A percentile compares a stretch with the other conserved stretches of the same genome.
These are phyloP conservation scores for Stevia rebaudiana DNA, from an alignment of 140 eudicot species.

Conservation along the genomic window DNA sequence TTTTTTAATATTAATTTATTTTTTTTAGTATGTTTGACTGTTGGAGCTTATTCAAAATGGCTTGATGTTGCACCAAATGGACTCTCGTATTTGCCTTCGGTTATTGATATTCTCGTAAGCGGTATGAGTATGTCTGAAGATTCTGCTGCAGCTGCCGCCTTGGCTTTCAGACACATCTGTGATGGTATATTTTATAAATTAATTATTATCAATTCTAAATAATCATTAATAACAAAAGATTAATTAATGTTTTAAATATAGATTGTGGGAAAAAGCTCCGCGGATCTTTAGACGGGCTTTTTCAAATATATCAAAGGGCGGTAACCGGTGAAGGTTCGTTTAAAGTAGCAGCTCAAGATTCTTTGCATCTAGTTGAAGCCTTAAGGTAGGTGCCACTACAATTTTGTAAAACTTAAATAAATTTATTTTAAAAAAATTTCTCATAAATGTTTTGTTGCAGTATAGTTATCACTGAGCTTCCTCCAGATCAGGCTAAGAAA, in stretches of 20 bases:
- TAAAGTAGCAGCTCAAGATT: slow-evolving; percentile 95
- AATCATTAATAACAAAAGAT: background rate
- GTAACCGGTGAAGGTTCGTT: slow-evolving; percentile 69
- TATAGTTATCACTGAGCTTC: slow-evolving; percentile 95
- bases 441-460: slow-evolving; percentile 45
- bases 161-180: slow-evolving; percentile 94
- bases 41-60: slow-evolving; percentile 99
- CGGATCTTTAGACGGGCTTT: slow-evolving; percentile 91
- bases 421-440: background rate
- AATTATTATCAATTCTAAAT: background rate
- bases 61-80: slow-evolving; percentile 82
- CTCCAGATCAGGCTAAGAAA: slow-evolving; percentile 93
- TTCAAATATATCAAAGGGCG: slow-evolving; percentile 89
- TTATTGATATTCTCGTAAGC: slow-evolving; percentile 78
- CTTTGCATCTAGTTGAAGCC: slow-evolving; percentile 92
- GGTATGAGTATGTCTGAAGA: slow-evolving; percentile 98
- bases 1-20: background rate
- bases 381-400: slow-evolving; percentile 74
- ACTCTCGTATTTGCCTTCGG: slow-evolving; percentile 68
- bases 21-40: slow-evolving; percentile 65
- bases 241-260: slow-evolving; percentile 11
- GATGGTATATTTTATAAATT: slow-evolving; percentile 43
- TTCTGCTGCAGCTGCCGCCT: slow-evolving; percentile 94
- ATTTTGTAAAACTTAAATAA: slow-evolving; percentile 3
- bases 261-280: slow-evolving; percentile 85